Percentiles rank a stretch among this genome's conserved stretches.
These are phyloP conservation scores for Laguncularia racemosa DNA, from an alignment of 345 rosid species.

Conservation along the genomic window DNA sequence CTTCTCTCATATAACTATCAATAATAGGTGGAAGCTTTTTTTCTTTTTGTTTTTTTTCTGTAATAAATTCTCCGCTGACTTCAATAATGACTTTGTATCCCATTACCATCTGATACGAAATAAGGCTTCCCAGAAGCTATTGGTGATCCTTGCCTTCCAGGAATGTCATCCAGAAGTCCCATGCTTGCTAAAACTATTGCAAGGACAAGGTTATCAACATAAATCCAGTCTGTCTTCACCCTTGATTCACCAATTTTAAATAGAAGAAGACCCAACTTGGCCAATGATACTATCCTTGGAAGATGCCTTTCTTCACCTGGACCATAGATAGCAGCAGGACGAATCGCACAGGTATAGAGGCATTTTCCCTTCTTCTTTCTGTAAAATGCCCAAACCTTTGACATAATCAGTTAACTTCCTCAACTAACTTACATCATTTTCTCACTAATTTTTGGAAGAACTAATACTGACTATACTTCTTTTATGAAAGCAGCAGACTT, in stretches of 20 bases:
- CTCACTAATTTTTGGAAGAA: not conserved
- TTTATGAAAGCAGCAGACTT: too few relatives aligned
- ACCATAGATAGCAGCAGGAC: constrained; percentile 94
- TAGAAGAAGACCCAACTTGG: constrained; percentile 55
- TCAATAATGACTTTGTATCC: not conserved
- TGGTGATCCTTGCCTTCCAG: constrained; percentile 54
- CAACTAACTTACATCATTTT: not conserved
- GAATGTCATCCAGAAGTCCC: constrained; percentile 86
- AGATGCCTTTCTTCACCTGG: constrained; percentile 93
- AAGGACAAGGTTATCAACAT: constrained; percentile 76
- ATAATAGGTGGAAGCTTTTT: too few relatives aligned
- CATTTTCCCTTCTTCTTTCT: constrained; percentile 50
- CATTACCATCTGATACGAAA: constrained; percentile 86
- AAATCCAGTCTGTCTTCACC: constrained; percentile 86
- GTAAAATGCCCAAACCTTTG: constrained; percentile 3
- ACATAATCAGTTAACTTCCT: not conserved
- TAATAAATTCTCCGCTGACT: not conserved
- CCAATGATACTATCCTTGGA: constrained; percentile 69
- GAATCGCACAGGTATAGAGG: constrained; percentile 72
- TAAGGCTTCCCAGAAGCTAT: constrained; percentile 92
- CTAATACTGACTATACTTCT: too few relatives aligned
- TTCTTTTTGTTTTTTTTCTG: too few relatives aligned
- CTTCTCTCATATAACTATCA: too few relatives aligned
- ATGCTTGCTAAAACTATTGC: constrained; percentile 78
- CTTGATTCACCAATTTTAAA: constrained; percentile 61